Evolutionary conservation across 2,329 filamentous ascomycete species (phyloP).

Genomic region (Colletotrichum salicis): DNA sequence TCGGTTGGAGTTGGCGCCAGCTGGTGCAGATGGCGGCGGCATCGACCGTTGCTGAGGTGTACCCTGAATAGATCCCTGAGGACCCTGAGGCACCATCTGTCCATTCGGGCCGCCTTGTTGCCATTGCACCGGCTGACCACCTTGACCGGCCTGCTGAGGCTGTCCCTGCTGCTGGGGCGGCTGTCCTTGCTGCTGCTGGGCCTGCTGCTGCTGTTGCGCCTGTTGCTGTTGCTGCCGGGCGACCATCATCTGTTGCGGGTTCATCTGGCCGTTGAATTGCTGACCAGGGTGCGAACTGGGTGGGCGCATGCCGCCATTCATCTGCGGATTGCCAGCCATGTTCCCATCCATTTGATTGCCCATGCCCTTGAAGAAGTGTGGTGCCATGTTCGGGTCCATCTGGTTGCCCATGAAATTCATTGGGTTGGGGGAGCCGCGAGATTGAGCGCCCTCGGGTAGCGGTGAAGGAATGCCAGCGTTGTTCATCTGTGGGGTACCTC

Average conservation of each 20-base stretch:
- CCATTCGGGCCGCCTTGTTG: conserved; percentile 57
- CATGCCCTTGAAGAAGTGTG: conserved; percentile 69
- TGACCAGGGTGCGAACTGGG: conserved; percentile 74
- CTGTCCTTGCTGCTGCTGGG: conserved; percentile 56
- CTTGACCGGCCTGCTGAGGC: conserved; percentile 45
- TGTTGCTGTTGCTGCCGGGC: conserved; percentile 51
- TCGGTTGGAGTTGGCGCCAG: conserved; percentile 62
- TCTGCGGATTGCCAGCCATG: conserved; percentile 64
- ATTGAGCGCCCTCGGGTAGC: conserved; percentile 75
- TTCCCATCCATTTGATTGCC: conserved; percentile 60
- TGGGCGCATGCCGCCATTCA: conserved; percentile 75
- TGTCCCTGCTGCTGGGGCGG: conserved; percentile 51
- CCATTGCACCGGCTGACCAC: conserved; percentile 59
- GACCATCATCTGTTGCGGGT: conserved; percentile 69
- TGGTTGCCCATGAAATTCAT: conserved; percentile 72
- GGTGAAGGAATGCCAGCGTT: conserved; percentile 76
- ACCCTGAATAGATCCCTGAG: conserved; percentile 67
- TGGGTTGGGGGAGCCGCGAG: conserved; percentile 72
- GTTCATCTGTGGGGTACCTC: conserved; percentile 78
- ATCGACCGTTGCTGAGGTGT: conserved; percentile 79
- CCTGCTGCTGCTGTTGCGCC: conserved; percentile 43
- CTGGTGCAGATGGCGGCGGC: conserved; percentile 73
- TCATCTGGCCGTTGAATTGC: conserved; percentile 68
- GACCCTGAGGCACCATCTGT: conserved; percentile 56
- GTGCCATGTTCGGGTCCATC: conserved; percentile 70